Conservation (phyloP, 257 asterid genomes). For the Craterostigma plantagineum region DNA sequence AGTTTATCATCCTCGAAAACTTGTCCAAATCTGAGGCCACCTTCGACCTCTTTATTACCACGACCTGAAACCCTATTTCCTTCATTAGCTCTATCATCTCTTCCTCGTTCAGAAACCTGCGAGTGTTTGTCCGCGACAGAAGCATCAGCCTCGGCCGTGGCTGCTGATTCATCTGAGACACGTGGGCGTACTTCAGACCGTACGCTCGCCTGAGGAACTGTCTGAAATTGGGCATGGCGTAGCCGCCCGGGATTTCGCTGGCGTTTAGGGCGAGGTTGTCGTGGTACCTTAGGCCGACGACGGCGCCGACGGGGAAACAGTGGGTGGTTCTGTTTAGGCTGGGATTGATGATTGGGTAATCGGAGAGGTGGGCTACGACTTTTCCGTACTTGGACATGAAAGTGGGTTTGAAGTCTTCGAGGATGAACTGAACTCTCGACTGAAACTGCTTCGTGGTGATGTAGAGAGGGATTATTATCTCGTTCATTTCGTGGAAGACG, state of each 20-base stretch:
- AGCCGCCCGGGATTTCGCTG: slow-evolving; percentile 25
- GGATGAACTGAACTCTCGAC: slow-evolving; percentile 31
- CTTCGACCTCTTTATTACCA: slow-evolving; percentile 32
- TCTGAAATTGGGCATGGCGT: slow-evolving; percentile 24
- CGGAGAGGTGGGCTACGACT: slow-evolving; percentile 27
- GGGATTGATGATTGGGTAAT: slow-evolving; percentile 29
- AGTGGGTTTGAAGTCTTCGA: slow-evolving; percentile 53
- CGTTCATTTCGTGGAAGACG: slow-evolving; percentile 75
- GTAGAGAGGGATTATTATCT: slow-evolving; percentile 66
- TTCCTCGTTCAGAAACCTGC: slow-evolving; percentile 46
- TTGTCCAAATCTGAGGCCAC: slow-evolving; percentile 34
- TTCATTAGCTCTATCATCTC: slow-evolving; percentile 23
- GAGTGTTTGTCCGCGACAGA: slow-evolving; percentile 42
- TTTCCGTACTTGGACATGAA: slow-evolving; percentile 48
- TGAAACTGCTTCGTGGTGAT: slow-evolving; percentile 53
- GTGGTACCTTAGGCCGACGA: slow-evolving; percentile 66
- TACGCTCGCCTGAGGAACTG: slow-evolving; percentile 18
- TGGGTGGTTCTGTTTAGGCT: slow-evolving; percentile 32
- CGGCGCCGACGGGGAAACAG: slow-evolving; percentile 60
- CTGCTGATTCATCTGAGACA: slow-evolving; percentile 12
- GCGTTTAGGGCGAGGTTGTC: slow-evolving; percentile 37
- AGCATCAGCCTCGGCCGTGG: slow-evolving; percentile 56
- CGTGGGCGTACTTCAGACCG: slow-evolving; percentile 14
- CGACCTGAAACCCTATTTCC: slow-evolving; percentile 39
- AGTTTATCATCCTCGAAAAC: slow-evolving; percentile 38